Percentiles rank a stretch among this genome's conserved stretches.
Evolutionary conservation across 1,284 basidiomycete genomes (phyloP).

Genomic region (Limonomyces culmigenus): DNA sequence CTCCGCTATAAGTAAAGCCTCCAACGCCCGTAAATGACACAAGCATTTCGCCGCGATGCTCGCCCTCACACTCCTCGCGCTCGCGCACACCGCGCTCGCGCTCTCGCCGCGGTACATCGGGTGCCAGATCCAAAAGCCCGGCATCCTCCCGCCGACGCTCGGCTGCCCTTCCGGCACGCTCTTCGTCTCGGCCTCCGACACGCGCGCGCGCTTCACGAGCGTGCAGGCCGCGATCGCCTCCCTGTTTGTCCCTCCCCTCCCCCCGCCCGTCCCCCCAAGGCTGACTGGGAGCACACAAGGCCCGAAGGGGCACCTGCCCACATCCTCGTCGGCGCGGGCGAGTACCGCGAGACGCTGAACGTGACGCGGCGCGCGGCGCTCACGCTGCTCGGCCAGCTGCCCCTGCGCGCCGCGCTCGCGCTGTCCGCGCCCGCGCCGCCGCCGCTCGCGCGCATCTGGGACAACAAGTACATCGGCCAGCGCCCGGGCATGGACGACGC

Average conservation of each 20-base stretch:
- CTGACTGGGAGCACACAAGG: slow-evolving; percentile 13
- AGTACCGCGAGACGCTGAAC: slow-evolving; percentile 44
- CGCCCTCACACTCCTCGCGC: no score
- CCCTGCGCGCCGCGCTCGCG: slow-evolving; percentile 15
- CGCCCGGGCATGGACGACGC: slow-evolving; percentile 30
- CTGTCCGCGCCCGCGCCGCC: slow-evolving; percentile 19
- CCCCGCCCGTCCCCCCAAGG: not conserved
- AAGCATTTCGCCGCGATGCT: no score
- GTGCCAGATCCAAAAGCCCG: slow-evolving; percentile 34
- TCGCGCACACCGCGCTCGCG: no score
- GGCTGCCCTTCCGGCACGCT: slow-evolving; percentile 40
- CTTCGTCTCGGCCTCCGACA: slow-evolving; percentile 34
- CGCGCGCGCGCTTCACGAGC: slow-evolving; percentile 24
- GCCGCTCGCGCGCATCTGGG: slow-evolving; percentile 39
- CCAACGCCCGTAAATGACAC: no score
- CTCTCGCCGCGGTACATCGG: slow-evolving; percentile 27
- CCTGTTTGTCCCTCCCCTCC: slow-evolving; percentile 22
- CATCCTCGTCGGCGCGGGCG: slow-evolving; percentile 44
- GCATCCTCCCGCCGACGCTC: slow-evolving; percentile 20
- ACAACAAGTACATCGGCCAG: slow-evolving; percentile 25
- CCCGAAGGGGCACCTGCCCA: slow-evolving; percentile 19
- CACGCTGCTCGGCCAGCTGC: slow-evolving; percentile 38
- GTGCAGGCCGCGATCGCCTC: slow-evolving; percentile 37
- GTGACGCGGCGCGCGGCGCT: slow-evolving; percentile 35
- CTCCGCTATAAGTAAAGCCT: no score